phyloP scores from a whole-genome alignment of 2,329 filamentous ascomycete species.

The Alternaria infectoria region DNA sequence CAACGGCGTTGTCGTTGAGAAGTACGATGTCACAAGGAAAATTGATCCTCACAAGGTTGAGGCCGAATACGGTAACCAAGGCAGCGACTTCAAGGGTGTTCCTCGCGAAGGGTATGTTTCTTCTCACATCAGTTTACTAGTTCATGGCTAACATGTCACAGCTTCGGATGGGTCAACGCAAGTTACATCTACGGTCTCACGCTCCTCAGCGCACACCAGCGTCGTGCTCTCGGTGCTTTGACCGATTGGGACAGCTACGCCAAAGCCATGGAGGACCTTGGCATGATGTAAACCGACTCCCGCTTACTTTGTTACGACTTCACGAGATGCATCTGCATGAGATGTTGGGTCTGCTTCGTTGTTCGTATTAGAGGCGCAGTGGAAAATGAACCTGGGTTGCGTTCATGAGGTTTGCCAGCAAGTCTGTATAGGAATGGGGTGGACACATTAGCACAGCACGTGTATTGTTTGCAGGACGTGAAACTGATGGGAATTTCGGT shows the following conservation, averaged over 20 bases:
- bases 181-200: conserved; percentile 94
- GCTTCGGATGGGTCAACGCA: conserved; percentile 98
- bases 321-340: conserved; percentile 7
- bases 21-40: conserved; percentile 93
- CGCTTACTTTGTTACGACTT: conserved; percentile 8
- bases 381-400: not conserved
- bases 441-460: not conserved
- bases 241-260: conserved; percentile 86
- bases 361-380: not conserved
- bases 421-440: not conserved
- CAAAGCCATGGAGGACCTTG: conserved; percentile 62
- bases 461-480: not conserved
- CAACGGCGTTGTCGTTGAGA: conserved; percentile 97
- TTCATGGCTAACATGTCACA: conserved; percentile 50
- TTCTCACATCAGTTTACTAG: not conserved
- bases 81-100: conserved; percentile 91
- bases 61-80: conserved; percentile 98
- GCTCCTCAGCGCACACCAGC: conserved; percentile 87
- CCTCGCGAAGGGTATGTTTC: conserved; percentile 87
- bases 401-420: not conserved
- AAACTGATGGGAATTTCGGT: not conserved
- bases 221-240: conserved; percentile 83
- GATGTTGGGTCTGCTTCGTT: not conserved
- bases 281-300: conserved; percentile 22
- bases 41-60: conserved; percentile 92